A percentile compares a stretch with the other conserved stretches of the same genome.
phyloP scores from a whole-genome alignment of 192 early-diverging fungal species.

The Linnemannia elongata region DNA sequence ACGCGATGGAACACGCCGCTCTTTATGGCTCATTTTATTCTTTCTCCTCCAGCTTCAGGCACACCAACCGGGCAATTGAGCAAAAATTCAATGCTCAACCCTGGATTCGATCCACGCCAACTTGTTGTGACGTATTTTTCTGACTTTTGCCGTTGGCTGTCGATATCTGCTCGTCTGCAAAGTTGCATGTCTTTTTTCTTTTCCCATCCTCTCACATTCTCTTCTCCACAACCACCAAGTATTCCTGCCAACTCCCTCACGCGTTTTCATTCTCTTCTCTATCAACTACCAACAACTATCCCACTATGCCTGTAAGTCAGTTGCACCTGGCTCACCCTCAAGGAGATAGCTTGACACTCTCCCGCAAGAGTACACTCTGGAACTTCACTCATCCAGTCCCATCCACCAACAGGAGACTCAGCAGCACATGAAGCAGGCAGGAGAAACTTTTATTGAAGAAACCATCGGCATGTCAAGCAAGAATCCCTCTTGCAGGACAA shows the following conservation, averaged over 20 bases:
- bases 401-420: background rate
- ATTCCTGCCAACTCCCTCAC: background rate
- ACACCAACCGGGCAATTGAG: background rate
- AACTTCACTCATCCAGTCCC: constrained; percentile 1
- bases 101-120: constrained; percentile 6
- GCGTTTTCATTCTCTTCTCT: background rate
- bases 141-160: background rate
- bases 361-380: background rate
- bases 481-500: background rate
- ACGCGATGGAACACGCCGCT: too few species aligned
- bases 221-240: background rate
- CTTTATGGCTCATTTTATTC: too few species aligned
- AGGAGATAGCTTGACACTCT: background rate
- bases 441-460: too few species aligned
- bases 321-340: background rate
- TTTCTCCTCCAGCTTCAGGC: too few species aligned
- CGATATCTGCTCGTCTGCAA: background rate
- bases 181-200: background rate
- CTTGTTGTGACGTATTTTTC: constrained; percentile 34
- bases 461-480: background rate
- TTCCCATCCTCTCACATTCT: background rate
- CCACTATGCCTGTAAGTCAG: constrained; percentile 46
- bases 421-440: background rate
- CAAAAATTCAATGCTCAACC: background rate
- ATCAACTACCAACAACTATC: background rate